Conservation (phyloP, 805 yeast species). For the Lachancea sp. region DNA sequence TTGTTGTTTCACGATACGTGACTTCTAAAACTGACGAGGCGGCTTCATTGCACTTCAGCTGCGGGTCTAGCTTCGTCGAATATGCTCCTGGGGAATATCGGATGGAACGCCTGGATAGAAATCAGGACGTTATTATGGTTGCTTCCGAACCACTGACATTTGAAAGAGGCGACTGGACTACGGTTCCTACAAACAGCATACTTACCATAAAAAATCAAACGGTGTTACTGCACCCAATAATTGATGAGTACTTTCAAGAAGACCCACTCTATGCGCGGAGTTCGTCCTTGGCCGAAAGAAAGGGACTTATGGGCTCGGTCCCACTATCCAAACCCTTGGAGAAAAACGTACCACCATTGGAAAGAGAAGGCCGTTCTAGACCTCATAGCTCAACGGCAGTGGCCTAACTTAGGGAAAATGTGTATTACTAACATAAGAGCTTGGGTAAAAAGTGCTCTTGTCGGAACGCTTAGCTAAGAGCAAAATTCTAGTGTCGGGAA, state of each 20-base stretch:
- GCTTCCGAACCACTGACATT: constrained; percentile 96
- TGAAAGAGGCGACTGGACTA: constrained; percentile 95
- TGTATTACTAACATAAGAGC: background rate
- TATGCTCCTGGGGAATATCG: constrained; percentile 85
- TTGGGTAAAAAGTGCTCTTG: too few species aligned
- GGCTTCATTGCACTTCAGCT: constrained; percentile 88
- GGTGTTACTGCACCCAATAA: constrained; percentile 82
- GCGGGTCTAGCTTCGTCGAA: constrained; percentile 88
- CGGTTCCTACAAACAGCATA: constrained; percentile 88
- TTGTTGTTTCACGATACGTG: constrained; percentile 82
- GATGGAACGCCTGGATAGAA: constrained; percentile 89
- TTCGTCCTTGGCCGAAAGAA: constrained; percentile 76
- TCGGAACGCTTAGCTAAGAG: too few species aligned
- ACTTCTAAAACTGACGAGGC: constrained; percentile 91
- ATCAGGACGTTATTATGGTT: constrained; percentile 92
- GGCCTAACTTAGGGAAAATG: background rate
- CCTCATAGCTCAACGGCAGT: constrained; percentile 15
- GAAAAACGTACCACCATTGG: constrained; percentile 64
- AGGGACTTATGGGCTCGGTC: constrained; percentile 89
- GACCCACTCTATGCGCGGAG: constrained; percentile 65
- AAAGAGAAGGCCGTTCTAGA: constrained; percentile 62
- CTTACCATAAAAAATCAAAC: constrained; percentile 79
- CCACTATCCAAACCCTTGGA: constrained; percentile 54
- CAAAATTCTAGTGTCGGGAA: background rate
- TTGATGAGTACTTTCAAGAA: constrained; percentile 78